Conservation (phyloP, 257 asterid species). For the Henckelia pumila region DNA sequence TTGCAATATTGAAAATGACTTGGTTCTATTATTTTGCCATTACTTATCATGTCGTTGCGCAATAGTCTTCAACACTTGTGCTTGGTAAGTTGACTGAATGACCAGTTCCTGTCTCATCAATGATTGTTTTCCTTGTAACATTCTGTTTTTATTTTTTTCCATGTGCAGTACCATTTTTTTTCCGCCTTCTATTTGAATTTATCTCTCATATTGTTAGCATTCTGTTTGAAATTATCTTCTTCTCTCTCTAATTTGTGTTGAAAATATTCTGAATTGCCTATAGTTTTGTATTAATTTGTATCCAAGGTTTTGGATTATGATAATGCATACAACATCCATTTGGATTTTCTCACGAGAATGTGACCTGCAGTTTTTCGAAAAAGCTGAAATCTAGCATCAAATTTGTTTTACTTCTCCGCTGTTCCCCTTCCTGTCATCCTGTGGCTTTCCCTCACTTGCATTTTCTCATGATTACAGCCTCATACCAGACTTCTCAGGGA, state of each 20-base stretch:
- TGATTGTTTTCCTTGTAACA: background rate
- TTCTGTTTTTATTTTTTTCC: background rate
- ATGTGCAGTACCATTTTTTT: background rate
- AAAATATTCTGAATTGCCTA: background rate
- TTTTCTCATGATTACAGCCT: constrained; percentile 48
- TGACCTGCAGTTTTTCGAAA: background rate
- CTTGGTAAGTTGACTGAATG: background rate
- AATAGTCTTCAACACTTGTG: background rate
- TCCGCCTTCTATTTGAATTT: background rate
- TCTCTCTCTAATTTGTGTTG: background rate
- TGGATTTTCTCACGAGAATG: background rate
- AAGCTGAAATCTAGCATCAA: background rate
- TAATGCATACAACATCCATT: background rate
- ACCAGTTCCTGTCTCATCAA: background rate
- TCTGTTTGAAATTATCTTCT: background rate
- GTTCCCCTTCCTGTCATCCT: constrained; percentile 12
- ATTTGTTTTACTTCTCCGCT: background rate
- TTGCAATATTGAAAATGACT: background rate
- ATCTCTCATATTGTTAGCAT: background rate
- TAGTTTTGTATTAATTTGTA: background rate
- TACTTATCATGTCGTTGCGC: background rate
- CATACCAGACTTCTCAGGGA: constrained; percentile 77
- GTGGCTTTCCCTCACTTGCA: constrained; percentile 20
- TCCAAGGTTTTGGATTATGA: background rate
- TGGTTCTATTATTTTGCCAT: background rate